Percentiles rank a stretch among this genome's conserved stretches.
Conservation (phyloP, 1,139 yeast species). For the Casaregolazyma suthepensis region DNA sequence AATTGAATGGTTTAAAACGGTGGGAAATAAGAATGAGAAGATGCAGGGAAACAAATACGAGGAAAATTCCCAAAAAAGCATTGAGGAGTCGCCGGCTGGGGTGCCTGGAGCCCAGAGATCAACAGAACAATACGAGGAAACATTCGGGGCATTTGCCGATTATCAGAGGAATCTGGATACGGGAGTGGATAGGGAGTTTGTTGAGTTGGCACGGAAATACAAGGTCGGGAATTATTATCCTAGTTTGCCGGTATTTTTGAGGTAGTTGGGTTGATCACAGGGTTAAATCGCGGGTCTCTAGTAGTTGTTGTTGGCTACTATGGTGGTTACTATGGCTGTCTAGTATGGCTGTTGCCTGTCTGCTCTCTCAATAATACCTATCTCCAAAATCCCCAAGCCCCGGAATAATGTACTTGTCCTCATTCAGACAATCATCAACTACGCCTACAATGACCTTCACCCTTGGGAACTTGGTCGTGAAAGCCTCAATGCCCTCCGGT, state of each 20-base stretch:
- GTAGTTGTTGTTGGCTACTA: too few species aligned
- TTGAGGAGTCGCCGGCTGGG: conserved; percentile 16
- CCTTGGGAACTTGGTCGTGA: conserved; percentile 71
- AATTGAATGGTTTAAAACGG: conserved; percentile 21
- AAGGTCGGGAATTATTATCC: conserved; percentile 20
- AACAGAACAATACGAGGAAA: conserved; percentile 7
- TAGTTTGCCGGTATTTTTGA: conserved; percentile 14
- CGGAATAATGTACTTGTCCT: conserved; percentile 77
- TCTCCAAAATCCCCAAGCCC: conserved; percentile 98
- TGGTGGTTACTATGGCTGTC: too few species aligned
- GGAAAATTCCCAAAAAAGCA: conserved; percentile 3
- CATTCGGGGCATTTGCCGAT: conserved; percentile 16
- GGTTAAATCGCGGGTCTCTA: too few species aligned
- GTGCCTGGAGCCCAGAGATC: not conserved
- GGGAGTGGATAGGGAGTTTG: conserved; percentile 13
- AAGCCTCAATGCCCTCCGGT: conserved; percentile 84
- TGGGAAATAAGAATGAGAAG: not conserved
- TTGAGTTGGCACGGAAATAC: conserved; percentile 8
- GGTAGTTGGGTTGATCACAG: too few species aligned
- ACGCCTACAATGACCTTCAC: conserved; percentile 91
- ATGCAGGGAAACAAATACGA: not conserved
- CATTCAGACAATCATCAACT: conserved; percentile 80
- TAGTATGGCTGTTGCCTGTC: too few species aligned
- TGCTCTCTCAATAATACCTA: conserved; percentile 71
- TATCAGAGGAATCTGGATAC: conserved; percentile 16